Evolutionary conservation across 345 rosid genomes (phyloP).

Genomic region (Atalantia buxifolia): DNA sequence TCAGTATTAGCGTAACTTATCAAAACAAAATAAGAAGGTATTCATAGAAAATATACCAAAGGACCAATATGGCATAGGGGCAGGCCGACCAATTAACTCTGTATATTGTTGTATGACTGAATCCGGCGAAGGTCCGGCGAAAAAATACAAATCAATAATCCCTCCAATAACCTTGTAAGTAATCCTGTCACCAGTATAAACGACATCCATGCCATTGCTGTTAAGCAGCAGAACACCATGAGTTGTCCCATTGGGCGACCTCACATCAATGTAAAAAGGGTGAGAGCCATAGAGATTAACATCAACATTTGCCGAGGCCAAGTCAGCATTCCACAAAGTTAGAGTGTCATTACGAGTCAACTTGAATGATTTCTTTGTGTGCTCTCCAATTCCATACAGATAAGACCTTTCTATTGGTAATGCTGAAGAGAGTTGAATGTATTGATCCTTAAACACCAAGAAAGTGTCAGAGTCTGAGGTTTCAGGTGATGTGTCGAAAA

Average conservation of each 20-base stretch:
- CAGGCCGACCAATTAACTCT: slow-evolving; percentile 6
- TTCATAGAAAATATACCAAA: neutral
- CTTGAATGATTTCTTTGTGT: neutral
- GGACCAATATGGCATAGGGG: slow-evolving; percentile 7
- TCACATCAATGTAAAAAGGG: slow-evolving; percentile 1
- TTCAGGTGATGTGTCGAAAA: neutral
- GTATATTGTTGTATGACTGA: neutral
- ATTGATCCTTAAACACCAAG: slow-evolving; percentile 3
- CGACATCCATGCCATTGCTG: slow-evolving; percentile 6
- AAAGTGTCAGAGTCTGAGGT: neutral
- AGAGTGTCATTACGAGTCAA: neutral
- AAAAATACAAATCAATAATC: neutral
- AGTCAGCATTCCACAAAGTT: neutral
- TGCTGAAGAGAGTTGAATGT: slow-evolving; percentile 2
- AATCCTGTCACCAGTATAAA: neutral
- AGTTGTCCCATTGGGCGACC: neutral
- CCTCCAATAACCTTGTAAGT: slow-evolving; percentile 6
- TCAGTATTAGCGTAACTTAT: neutral
- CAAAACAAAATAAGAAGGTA: neutral
- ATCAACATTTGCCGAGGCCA: neutral
- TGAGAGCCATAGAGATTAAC: slow-evolving; percentile 9
- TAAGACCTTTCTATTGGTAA: neutral
- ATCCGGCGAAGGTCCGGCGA: neutral
- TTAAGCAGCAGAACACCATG: slow-evolving; percentile 6
- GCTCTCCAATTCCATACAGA: slow-evolving; percentile 8